Base-by-base conservation (phyloP, 2,329 filamentous ascomycete species). In the Trichophyton rubrum region DNA sequence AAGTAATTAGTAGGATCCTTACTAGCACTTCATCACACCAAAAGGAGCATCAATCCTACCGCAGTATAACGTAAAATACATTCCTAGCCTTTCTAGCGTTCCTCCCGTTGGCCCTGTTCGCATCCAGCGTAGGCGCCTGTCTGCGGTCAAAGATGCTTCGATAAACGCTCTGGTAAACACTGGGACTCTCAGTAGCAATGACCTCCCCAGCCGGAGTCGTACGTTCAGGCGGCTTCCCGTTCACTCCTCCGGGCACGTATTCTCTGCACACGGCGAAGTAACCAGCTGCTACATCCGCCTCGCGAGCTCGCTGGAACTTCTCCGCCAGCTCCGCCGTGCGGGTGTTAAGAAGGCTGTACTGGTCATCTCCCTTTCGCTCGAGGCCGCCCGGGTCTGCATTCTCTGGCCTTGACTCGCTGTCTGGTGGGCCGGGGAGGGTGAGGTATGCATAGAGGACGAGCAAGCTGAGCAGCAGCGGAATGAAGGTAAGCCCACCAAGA, bases 131-230 rank as follows among this genome's bases (percentile, higher is more conserved):
- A 2, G 81, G 79, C 17, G 74, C 74, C 64, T 79, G 79, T 68
- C 87, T 91, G 68, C 92, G 83, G 67, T 96, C 90, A 71, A 99
- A 97, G 63, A 99, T 87, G 72, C 88, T 96, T 71, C 90, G 81
- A 75, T 99, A 99, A 90, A 99, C 96, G 72, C 88, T 88, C 80
- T 97, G 93, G 74, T 97, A 97, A 41, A 99, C 92, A 72, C 92
- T 96, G 61, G 88, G 90, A 69, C 90, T 95, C 61, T 90, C 87
- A 47, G 87, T 79, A 38, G 86, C 84, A 51, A 93, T 85, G 15
- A 88, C 86, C 61, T 87, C 85, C 17, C 89, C 90, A 11, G 89
- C 83, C 4, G 90, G 89, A 0, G 89, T 92, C 35, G 85, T 84
- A 62, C 90, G 83, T 75, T 96, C 91, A 62, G 92, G 90, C 4